phyloP scores from a whole-genome alignment of 176 grass and related monocot genomes.

The Paspalum notatum region DNA sequence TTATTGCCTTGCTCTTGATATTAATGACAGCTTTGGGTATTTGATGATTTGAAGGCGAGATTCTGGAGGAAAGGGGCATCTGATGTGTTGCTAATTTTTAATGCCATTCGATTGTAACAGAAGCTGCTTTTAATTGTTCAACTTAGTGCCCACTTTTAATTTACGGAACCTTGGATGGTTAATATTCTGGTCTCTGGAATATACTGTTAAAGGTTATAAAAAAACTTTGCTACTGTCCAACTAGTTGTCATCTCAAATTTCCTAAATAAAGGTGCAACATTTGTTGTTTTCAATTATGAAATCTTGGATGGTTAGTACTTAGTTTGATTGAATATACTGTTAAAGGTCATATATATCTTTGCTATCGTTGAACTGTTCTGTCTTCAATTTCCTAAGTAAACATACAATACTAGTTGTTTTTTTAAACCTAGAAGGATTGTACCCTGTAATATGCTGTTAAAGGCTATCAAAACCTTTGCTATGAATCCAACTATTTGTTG shows the following conservation, averaged over 20 bases:
- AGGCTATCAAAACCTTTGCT: background rate
- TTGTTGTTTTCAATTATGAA: background rate
- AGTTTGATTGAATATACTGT: background rate
- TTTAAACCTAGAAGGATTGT: background rate
- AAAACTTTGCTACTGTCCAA: background rate
- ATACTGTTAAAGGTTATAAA: background rate
- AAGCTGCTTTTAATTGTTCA: background rate
- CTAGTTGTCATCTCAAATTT: background rate
- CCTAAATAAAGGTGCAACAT: background rate
- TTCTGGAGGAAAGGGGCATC: conserved; percentile 3
- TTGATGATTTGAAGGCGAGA: background rate
- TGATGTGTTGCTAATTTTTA: background rate
- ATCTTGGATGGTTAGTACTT: background rate
- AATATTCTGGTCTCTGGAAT: background rate
- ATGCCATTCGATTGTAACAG: background rate
- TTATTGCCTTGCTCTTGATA: background rate
- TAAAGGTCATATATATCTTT: background rate
- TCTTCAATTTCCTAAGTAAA: conserved; percentile 1
- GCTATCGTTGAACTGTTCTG: background rate
- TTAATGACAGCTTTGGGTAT: background rate
- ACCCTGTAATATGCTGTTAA: background rate
- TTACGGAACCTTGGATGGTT: background rate
- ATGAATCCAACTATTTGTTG: background rate
- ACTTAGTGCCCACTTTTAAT: background rate
- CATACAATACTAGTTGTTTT: background rate